Conservation (phyloP, 306 rosid genomes). For the Coriaria nepalensis region DNA sequence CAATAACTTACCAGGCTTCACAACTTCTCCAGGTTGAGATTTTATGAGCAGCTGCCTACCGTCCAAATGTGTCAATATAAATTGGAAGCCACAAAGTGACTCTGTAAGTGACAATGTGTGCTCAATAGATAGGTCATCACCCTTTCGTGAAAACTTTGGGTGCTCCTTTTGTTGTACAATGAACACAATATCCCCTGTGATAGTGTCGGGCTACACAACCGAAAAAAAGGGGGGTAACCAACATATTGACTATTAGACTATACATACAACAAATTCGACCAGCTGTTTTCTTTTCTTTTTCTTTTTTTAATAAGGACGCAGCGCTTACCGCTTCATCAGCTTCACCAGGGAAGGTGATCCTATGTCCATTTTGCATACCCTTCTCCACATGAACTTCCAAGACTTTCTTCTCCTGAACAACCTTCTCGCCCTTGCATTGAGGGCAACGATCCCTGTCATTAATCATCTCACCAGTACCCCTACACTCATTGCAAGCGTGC, state of each 20-base stretch:
- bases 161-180: slow-evolving; percentile 91
- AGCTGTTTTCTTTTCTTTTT: neutral
- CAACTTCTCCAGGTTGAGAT: slow-evolving; percentile 79
- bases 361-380: slow-evolving; percentile 92
- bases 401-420: slow-evolving; percentile 88
- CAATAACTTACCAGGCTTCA: slow-evolving; percentile 66
- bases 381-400: slow-evolving; percentile 82
- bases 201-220: slow-evolving; percentile 74
- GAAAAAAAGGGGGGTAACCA: neutral
- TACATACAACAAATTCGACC: neutral
- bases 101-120: slow-evolving; percentile 69
- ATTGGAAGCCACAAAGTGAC: slow-evolving; percentile 91
- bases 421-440: slow-evolving; percentile 86
- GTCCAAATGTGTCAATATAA: slow-evolving; percentile 67
- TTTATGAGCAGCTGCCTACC: slow-evolving; percentile 84
- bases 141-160: slow-evolving; percentile 73
- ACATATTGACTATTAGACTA: too few relatives aligned
- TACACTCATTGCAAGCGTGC: slow-evolving; percentile 89
- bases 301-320: too few relatives aligned
- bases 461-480: slow-evolving; percentile 92
- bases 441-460: slow-evolving; percentile 80
- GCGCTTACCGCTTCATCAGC: slow-evolving; percentile 82
- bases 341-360: slow-evolving; percentile 87
- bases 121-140: slow-evolving; percentile 68
- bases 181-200: slow-evolving; percentile 89